phyloP scores from a whole-genome alignment of 352 stramenopile genomes.

The Globisporangium carolinianum region DNA sequence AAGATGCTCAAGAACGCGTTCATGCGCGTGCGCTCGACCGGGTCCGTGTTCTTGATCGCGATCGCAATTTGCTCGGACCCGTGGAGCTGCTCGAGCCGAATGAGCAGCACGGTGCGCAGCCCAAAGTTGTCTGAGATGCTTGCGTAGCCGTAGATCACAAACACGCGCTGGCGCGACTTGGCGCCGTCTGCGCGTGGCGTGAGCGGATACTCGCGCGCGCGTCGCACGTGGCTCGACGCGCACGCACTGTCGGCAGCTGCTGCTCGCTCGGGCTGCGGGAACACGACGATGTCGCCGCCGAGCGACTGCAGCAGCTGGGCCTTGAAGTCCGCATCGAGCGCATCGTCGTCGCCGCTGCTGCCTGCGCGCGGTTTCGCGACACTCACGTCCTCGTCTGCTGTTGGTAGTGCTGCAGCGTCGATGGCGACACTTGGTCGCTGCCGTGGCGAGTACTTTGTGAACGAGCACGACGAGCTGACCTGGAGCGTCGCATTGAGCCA shows the following conservation, averaged over 20 bases:
- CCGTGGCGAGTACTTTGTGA: constrained; percentile 25
- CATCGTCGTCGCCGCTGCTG: constrained; percentile 15
- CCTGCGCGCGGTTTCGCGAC: background rate
- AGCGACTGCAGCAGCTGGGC: constrained; percentile 42
- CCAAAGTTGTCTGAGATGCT: constrained; percentile 34
- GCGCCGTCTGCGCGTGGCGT: constrained; percentile 9
- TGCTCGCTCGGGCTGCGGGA: constrained; percentile 17
- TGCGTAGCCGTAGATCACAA: constrained; percentile 54
- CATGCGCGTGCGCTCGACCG: constrained; percentile 38
- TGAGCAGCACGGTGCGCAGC: constrained; percentile 43
- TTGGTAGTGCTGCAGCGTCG: constrained; percentile 1
- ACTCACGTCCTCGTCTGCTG: constrained; percentile 1
- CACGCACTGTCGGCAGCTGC: background rate
- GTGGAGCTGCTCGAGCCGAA: constrained; percentile 61
- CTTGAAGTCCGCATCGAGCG: constrained; percentile 22
- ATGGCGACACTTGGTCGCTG: background rate
- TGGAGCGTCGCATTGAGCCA: constrained; percentile 51
- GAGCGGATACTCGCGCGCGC: background rate
- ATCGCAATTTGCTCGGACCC: constrained; percentile 63
- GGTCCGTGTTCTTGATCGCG: constrained; percentile 63
- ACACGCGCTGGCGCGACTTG: constrained; percentile 14
- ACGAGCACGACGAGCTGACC: constrained; percentile 51
- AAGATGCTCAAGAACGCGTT: constrained; percentile 43
- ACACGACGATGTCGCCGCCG: constrained; percentile 51
- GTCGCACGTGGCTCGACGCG: background rate